phyloP scores from a whole-genome alignment of 208 protist species.

The Porcisia deanei region DNA sequence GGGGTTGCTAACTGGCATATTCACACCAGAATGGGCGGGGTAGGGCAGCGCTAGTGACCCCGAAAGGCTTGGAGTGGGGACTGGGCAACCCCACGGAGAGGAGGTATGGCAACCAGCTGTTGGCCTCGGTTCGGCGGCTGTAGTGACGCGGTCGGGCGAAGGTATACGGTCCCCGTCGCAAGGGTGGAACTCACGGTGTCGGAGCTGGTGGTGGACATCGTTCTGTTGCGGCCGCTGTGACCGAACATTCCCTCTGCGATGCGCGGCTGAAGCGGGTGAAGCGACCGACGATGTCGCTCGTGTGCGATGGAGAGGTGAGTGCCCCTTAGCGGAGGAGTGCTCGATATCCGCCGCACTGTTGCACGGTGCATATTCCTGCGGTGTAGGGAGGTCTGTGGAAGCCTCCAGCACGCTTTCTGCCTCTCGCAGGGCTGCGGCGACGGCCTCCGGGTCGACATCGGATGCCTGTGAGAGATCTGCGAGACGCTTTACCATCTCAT shows the following conservation, averaged over 20 bases:
- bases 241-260: background rate
- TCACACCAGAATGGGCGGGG: background rate
- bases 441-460: slow-evolving; percentile 7
- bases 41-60: background rate
- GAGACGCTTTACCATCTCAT: slow-evolving; percentile 16
- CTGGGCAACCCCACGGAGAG: background rate
- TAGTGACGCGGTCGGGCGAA: background rate
- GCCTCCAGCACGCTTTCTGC: slow-evolving; percentile 18
- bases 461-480: slow-evolving; percentile 21
- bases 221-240: background rate
- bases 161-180: background rate
- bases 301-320: background rate
- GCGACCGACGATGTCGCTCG: slow-evolving; percentile 2
- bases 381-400: background rate
- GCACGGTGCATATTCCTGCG: background rate
- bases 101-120: background rate
- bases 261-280: background rate
- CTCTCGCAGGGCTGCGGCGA: slow-evolving; percentile 22
- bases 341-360: background rate
- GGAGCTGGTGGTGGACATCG: background rate
- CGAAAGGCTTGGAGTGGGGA: background rate
- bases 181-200: background rate
- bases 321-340: background rate
- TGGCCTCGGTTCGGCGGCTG: background rate
- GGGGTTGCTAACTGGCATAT: background rate